These are phyloP conservation scores for Solanum peruvianum DNA, from an alignment of 257 asterid genomes.

Conservation along the genomic window DNA sequence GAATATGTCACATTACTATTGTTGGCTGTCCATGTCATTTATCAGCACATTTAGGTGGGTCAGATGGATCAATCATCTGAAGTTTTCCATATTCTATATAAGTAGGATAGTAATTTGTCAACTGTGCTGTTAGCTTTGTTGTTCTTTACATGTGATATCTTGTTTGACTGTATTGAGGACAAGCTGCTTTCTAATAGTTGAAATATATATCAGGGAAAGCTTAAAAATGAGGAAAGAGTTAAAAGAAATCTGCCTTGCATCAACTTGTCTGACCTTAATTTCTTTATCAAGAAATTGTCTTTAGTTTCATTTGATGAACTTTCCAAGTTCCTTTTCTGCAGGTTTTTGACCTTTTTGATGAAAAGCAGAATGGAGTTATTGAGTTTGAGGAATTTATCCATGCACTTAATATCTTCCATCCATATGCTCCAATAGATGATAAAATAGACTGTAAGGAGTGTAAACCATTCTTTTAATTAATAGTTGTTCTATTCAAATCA, in stretches of 20 bases:
- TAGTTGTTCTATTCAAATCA: background rate
- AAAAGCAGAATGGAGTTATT: conserved; percentile 14
- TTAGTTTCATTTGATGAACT: background rate
- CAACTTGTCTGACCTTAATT: background rate
- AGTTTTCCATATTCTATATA: background rate
- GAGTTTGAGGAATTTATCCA: conserved; percentile 20
- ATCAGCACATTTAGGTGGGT: background rate
- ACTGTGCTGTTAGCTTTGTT: background rate
- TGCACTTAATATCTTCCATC: conserved; percentile 17
- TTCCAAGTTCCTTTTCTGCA: background rate
- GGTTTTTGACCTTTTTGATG: conserved; percentile 21
- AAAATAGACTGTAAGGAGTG: conserved; percentile 13
- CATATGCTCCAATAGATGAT: conserved; percentile 13
- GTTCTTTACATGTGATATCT: background rate
- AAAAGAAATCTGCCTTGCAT: background rate
- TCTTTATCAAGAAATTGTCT: background rate
- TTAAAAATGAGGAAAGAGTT: background rate
- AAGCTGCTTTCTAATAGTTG: background rate
- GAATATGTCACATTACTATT: background rate
- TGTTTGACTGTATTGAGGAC: background rate
- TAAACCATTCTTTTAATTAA: background rate
- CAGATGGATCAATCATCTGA: background rate
- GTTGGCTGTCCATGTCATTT: background rate
- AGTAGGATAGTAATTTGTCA: background rate
- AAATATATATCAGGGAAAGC: background rate